Conservation (phyloP, 163 green algal species). For the Chlorella variabilis region DNA sequence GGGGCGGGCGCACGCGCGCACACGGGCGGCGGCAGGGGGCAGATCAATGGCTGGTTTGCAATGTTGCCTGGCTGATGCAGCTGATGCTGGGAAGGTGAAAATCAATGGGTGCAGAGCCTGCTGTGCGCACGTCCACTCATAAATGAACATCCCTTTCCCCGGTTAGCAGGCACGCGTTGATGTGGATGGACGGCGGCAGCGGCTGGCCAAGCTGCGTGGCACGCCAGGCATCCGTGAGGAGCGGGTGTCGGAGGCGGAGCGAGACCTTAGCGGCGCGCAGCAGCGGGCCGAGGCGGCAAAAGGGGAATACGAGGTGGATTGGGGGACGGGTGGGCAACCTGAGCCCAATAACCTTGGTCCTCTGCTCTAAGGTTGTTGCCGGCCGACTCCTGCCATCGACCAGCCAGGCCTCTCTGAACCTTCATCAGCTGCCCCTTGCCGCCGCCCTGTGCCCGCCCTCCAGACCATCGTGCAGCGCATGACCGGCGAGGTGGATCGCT, state of each 20-base stretch:
- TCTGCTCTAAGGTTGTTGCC: too few relatives aligned
- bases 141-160: too few relatives aligned
- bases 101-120: too few relatives aligned
- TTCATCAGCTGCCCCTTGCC: too few relatives aligned
- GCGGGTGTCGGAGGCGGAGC: conserved; percentile 80
- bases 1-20: not conserved
- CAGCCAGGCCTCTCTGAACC: not conserved
- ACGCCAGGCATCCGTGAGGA: conserved; percentile 82
- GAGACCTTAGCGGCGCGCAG: conserved; percentile 73
- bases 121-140: too few relatives aligned
- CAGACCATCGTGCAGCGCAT: conserved; percentile 68
- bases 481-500: conserved; percentile 79
- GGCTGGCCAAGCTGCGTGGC: conserved; percentile 76
- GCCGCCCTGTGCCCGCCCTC: too few relatives aligned
- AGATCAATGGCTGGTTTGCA: not conserved
- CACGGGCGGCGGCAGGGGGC: not conserved
- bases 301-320: conserved; percentile 60
- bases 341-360: too few relatives aligned
- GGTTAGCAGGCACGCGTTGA: conserved; percentile 71
- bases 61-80: too few relatives aligned
- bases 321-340: not conserved
- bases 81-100: too few relatives aligned
- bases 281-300: conserved; percentile 65
- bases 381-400: too few relatives aligned
- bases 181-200: conserved; percentile 74